phyloP scores from a whole-genome alignment of 768 basidiomycete genomes.

The Serendipita sp. region DNA sequence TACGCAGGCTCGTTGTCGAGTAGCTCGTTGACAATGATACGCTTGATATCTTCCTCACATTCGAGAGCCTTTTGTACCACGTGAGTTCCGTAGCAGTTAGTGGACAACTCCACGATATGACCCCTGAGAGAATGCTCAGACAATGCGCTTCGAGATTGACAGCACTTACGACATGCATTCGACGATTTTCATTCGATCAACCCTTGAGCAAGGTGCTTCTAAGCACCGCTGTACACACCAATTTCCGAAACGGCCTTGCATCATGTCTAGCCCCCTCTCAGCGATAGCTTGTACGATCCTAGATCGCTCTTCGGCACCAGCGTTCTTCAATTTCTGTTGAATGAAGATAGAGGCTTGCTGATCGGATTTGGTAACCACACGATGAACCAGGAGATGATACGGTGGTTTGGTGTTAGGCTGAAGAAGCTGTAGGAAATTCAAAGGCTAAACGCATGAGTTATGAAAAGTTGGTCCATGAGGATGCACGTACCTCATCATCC shows the following conservation, averaged over 20 bases:
- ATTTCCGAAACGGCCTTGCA: slow-evolving; percentile 68
- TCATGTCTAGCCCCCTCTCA: slow-evolving; percentile 75
- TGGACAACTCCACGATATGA: slow-evolving; percentile 71
- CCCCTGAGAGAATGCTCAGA: slow-evolving; percentile 30
- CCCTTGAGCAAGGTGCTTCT: slow-evolving; percentile 57
- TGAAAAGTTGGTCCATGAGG: not conserved
- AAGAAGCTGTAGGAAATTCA: slow-evolving; percentile 74
- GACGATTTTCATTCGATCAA: slow-evolving; percentile 68
- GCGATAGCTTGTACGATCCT: slow-evolving; percentile 84
- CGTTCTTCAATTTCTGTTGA: slow-evolving; percentile 81
- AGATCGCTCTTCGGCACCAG: slow-evolving; percentile 54
- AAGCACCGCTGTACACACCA: slow-evolving; percentile 83
- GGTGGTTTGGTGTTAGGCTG: slow-evolving; percentile 77
- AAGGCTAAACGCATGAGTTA: slow-evolving; percentile 35
- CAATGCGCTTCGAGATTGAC: not conserved
- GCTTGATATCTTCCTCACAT: slow-evolving; percentile 73
- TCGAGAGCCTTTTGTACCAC: slow-evolving; percentile 81
- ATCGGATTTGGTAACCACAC: slow-evolving; percentile 79
- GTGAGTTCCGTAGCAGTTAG: slow-evolving; percentile 80
- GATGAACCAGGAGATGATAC: slow-evolving; percentile 63
- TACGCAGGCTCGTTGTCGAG: slow-evolving; percentile 71
- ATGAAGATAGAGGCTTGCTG: slow-evolving; percentile 84
- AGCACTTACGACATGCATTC: slow-evolving; percentile 59
- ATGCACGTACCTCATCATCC: not conserved
- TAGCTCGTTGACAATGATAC: slow-evolving; percentile 71